phyloP scores from a whole-genome alignment of 768 basidiomycete species.

The Lactarius hatsudake region DNA sequence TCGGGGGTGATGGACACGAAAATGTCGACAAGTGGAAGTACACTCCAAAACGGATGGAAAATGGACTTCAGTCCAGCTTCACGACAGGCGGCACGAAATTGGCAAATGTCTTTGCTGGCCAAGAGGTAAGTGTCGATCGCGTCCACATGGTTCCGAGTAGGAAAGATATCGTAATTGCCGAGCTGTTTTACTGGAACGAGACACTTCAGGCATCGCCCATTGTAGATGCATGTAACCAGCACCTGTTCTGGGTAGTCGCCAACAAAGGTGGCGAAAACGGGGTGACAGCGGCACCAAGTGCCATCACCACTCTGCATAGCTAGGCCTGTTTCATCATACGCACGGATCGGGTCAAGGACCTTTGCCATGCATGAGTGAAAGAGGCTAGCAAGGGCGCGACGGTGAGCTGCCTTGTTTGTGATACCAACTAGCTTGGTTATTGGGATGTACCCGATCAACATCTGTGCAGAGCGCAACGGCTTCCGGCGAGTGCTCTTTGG shows the following conservation, averaged over 20 bases:
- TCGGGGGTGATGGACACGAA: too few species aligned
- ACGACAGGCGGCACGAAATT: neutral
- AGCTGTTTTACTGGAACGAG: neutral
- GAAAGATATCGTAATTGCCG: neutral
- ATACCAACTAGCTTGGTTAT: conserved; percentile 24
- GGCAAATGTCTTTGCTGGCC: neutral
- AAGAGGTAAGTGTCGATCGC: neutral
- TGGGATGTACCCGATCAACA: conserved; percentile 18
- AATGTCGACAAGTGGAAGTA: too few species aligned
- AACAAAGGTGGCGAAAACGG: too few species aligned
- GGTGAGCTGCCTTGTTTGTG: conserved; percentile 2
- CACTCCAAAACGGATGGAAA: conserved; percentile 24
- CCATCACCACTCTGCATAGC: too few species aligned
- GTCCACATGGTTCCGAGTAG: neutral
- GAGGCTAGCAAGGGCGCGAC: conserved; percentile 12
- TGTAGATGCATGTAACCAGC: too few species aligned
- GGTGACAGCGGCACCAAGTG: too few species aligned
- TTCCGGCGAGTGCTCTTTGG: conserved; percentile 18
- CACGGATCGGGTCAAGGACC: too few species aligned
- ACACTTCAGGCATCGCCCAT: too few species aligned
- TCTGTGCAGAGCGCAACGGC: neutral
- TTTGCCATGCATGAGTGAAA: conserved; percentile 20
- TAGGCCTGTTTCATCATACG: too few species aligned
- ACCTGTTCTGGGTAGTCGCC: too few species aligned
- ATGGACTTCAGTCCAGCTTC: too few species aligned